Percentiles rank a stretch among this genome's conserved stretches.
These are phyloP conservation scores for Cicer bijugum DNA, from an alignment of 306 rosid genomes.

Conservation along the genomic window DNA sequence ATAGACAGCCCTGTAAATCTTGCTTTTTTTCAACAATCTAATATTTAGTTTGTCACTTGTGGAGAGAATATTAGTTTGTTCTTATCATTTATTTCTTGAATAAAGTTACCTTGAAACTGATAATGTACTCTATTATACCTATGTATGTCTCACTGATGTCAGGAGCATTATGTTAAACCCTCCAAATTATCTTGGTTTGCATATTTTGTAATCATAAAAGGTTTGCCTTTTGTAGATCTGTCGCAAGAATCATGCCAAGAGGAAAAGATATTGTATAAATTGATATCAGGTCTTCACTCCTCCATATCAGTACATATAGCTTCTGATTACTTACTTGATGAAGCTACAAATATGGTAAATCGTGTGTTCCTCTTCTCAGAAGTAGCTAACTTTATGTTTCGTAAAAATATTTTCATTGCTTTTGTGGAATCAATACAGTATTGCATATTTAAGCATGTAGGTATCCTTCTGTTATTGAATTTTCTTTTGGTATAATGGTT, in stretches of 20 bases:
- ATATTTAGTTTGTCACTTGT: constrained; percentile 15
- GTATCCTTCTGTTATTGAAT: not conserved
- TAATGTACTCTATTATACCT: constrained; percentile 1
- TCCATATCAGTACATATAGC: constrained; percentile 95
- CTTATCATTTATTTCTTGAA: constrained; percentile 24
- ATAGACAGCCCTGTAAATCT: not conserved
- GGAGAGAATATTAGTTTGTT: constrained; percentile 7
- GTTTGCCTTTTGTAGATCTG: constrained; percentile 58
- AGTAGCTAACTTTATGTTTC: constrained; percentile 30
- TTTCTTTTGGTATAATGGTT: constrained; percentile 7
- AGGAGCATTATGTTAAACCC: constrained; percentile 28
- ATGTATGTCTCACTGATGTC: constrained; percentile 15
- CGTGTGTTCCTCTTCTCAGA: constrained; percentile 14
- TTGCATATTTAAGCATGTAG: constrained; percentile 18
- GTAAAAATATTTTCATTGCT: constrained; percentile 5
- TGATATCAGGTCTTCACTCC: constrained; percentile 98
- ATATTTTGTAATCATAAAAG: not conserved
- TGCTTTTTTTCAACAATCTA: constrained; percentile 29
- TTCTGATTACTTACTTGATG: constrained; percentile 83
- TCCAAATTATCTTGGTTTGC: constrained; percentile 19
- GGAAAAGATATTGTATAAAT: constrained; percentile 85
- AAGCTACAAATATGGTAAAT: constrained; percentile 67
- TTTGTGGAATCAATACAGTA: constrained; percentile 35
- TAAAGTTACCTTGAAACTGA: constrained; percentile 12
- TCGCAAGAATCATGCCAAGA: constrained; percentile 87